Evolutionary conservation across 78 protist genomes (phyloP), one percentile per base, ranked within the genome.

Genomic region (Monosiga brevicollis): DNA sequence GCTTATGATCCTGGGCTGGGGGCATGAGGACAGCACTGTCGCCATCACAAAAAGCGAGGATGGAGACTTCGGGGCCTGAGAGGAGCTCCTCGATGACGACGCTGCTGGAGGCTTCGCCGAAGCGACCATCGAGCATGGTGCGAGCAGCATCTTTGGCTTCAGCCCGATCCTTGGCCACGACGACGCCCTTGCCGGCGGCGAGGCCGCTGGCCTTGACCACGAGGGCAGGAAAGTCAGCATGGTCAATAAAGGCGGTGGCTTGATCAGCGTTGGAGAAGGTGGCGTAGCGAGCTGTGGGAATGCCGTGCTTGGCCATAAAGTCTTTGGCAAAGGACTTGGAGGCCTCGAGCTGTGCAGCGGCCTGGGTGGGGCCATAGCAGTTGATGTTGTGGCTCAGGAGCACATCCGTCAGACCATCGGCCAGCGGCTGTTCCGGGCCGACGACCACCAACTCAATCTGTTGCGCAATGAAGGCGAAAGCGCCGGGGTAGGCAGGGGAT

Each of bases 181-280:
- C 43, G 29, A 94, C 97, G 72, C 97, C 97, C 85, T 94, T 94
- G 35, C 97, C 97, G 23, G 94, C 97, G 0, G 95, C 95, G 24
- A 91, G 89, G 15, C 97, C 96, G 10, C 82, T 36, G 2, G 96
- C 94, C 84, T 90, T 76, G 39, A 88, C 41, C 41, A 72, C 84
- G 29, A 80, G 74, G n/a, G 29, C 3, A 29, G 11, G 3, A 62
- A 10, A 29, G 62, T 20, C 22, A 1, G 62, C 1, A 2, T 34
- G 37, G 40, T 0, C 25, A 40, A 20, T 35, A 0, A 84, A 22
- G 11, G 71, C 71, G n/a, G 22, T 11, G n/a, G 71, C 71, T 22
- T 55, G 11, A 22, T 55, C 71, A 11, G 71, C 71, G 22, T 55
- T 22, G 71, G 71, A 55, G 71, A 55, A 55, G n/a, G 41, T 70